Evolutionary conservation across 2,329 filamentous ascomycete species (phyloP).

Genomic region (Hawksworthiomyces lignivorus): DNA sequence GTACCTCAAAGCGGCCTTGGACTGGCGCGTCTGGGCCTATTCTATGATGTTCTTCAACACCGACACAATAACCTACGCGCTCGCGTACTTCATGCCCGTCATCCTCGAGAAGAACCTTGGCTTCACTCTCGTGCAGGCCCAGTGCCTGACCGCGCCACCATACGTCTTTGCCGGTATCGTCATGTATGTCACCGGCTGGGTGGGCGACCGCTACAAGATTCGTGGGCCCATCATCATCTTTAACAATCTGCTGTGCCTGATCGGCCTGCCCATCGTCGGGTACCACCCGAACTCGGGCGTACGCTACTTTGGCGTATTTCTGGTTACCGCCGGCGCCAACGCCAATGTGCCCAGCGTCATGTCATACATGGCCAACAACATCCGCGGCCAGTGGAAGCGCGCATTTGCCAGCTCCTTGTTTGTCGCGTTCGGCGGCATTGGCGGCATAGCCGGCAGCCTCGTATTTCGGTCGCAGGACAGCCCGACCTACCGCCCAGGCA

Average conservation of each 20-base stretch:
- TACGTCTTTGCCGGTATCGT: conserved; percentile 58
- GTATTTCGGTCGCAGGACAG: conserved; percentile 58
- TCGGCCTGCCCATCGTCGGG: conserved; percentile 67
- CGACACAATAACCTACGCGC: conserved; percentile 65
- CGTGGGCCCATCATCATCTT: conserved; percentile 59
- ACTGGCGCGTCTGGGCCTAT: conserved; percentile 56
- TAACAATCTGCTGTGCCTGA: conserved; percentile 48
- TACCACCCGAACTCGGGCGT: conserved; percentile 49
- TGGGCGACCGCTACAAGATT: conserved; percentile 58
- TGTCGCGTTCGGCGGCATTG: conserved; percentile 68
- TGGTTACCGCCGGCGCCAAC: conserved; percentile 69
- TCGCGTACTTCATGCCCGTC: conserved; percentile 73
- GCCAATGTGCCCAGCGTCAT: conserved; percentile 68
- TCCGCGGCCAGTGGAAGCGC: conserved; percentile 82
- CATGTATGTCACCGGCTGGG: conserved; percentile 52
- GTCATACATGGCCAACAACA: conserved; percentile 81
- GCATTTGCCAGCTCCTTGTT: conserved; percentile 70
- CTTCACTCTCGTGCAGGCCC: conserved; percentile 54
- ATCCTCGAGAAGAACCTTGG: conserved; percentile 58
- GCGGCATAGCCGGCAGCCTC: conserved; percentile 67
- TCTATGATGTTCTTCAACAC: conserved; percentile 55
- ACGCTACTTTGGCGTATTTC: conserved; percentile 68
- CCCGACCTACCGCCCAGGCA: conserved; percentile 45
- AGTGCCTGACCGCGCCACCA: conserved; percentile 65
- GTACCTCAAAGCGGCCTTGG: conserved; percentile 39